Evolutionary conservation across 768 basidiomycete genomes (phyloP).

Genomic region (Xerocomellus intermedius): DNA sequence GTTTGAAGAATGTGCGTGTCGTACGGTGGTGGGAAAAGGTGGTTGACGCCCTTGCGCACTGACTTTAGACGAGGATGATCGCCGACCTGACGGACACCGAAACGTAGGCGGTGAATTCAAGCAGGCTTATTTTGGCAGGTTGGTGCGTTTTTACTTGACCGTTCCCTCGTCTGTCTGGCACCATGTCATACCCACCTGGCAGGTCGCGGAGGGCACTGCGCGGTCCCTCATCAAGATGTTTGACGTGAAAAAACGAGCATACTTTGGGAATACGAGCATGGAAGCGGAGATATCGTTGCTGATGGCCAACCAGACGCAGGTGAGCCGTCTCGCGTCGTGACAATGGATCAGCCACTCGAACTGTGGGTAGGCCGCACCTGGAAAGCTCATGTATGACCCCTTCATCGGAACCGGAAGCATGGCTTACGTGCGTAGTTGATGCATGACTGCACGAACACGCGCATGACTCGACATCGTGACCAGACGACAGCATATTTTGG

Average conservation of each 20-base stretch:
- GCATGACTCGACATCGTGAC: not conserved
- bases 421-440: constrained; percentile 59
- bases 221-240: constrained; percentile 67
- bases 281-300: constrained; percentile 92
- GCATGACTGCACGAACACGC: not conserved
- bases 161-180: not conserved
- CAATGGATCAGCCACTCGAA: not conserved
- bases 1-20: constrained; percentile 81
- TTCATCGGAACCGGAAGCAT: constrained; percentile 93
- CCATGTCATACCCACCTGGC: not conserved
- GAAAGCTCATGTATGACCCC: constrained; percentile 91
- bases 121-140: constrained; percentile 80
- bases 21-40: not conserved
- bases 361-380: constrained; percentile 69
- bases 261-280: constrained; percentile 98
- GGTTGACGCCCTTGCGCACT: not conserved
- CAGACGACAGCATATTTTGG: constrained; percentile 90
- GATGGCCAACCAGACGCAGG: constrained; percentile 96
- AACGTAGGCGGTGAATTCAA: constrained; percentile 68
- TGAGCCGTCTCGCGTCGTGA: constrained; percentile 29
- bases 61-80: constrained; percentile 47
- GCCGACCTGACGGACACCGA: constrained; percentile 46
- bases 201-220: constrained; percentile 65
- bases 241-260: constrained; percentile 85
- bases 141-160: constrained; percentile 55